A percentile compares a stretch with the other conserved stretches of the same genome.
Conservation (phyloP, 139 green algal genomes). For the Chlorella sp. region DNA sequence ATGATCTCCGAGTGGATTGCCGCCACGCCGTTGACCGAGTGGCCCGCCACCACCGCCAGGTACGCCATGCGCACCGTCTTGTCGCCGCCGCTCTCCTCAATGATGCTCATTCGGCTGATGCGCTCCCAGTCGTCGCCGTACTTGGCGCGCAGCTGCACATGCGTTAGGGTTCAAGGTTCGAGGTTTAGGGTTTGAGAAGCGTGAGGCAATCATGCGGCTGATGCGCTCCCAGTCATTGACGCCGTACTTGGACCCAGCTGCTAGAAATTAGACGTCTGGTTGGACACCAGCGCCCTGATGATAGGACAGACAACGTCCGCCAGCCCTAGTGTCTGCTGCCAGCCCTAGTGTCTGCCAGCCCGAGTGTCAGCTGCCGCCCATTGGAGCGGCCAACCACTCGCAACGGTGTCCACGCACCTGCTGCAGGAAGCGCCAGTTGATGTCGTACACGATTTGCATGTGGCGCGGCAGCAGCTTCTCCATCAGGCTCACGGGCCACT, state of each 20-base stretch:
- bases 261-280: too few species aligned
- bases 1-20: slow-evolving; percentile 95
- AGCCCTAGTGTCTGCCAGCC: not conserved
- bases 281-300: too few species aligned
- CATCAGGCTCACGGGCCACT: slow-evolving; percentile 87
- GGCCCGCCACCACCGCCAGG: slow-evolving; percentile 82
- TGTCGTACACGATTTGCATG: slow-evolving; percentile 99
- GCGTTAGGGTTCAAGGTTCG: too few species aligned
- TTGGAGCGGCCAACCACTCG: too few species aligned
- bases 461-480: slow-evolving; percentile 95
- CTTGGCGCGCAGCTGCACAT: slow-evolving; percentile 50
- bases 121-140: slow-evolving; percentile 82
- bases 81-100: slow-evolving; percentile 80
- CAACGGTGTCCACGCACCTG: slow-evolving; percentile 31
- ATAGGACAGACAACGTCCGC: too few species aligned
- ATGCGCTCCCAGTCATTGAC: slow-evolving; percentile 87
- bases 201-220: slow-evolving; percentile 76
- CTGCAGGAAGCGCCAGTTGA: slow-evolving; percentile 97
- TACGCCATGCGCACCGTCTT: slow-evolving; percentile 93
- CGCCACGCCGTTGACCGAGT: slow-evolving; percentile 92
- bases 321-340: too few species aligned
- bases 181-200: too few species aligned
- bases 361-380: not conserved
- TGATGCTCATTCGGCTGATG: slow-evolving; percentile 89
- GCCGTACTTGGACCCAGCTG: slow-evolving; percentile 68